Percentiles rank a stretch among this genome's conserved stretches.
Evolutionary conservation across 306 rosid genomes (phyloP).

Genomic region (Cucumis cinereus): DNA sequence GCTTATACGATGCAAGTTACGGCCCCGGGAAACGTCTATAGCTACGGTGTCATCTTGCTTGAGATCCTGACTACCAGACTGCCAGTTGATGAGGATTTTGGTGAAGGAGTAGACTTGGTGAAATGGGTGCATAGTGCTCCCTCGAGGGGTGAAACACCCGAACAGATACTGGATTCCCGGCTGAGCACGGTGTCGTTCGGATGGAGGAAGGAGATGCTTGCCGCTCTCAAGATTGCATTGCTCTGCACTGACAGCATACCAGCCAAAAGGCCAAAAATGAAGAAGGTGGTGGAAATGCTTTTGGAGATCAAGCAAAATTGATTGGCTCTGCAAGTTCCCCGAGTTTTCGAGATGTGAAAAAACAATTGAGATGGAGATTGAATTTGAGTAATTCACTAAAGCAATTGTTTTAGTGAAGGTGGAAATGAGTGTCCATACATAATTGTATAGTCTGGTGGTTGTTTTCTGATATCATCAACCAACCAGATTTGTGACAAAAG

Average conservation of each 20-base stretch:
- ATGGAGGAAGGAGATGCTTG: slow-evolving; percentile 99
- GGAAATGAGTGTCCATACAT: neutral
- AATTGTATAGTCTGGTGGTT: neutral
- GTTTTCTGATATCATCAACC: neutral
- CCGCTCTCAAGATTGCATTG: slow-evolving; percentile 86
- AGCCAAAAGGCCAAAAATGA: slow-evolving; percentile 94
- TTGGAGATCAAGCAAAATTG: slow-evolving; percentile 41
- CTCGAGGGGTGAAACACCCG: slow-evolving; percentile 84
- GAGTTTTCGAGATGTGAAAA: neutral
- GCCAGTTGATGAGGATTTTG: slow-evolving; percentile 89
- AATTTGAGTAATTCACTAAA: neutral
- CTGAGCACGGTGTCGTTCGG: slow-evolving; percentile 90
- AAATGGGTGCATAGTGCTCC: slow-evolving; percentile 97
- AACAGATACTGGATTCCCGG: slow-evolving; percentile 84
- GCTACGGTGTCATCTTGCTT: slow-evolving; percentile 85
- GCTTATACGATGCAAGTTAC: slow-evolving; percentile 99
- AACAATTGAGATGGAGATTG: neutral
- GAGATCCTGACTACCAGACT: slow-evolving; percentile 84
- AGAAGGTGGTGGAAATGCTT: slow-evolving; percentile 93
- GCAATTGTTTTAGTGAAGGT: neutral
- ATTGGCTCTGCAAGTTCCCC: neutral
- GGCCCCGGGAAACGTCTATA: slow-evolving; percentile 91
- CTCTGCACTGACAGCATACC: slow-evolving; percentile 90
- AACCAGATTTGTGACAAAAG: slow-evolving; percentile 1
- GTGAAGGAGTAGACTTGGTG: slow-evolving; percentile 89